Conservation (phyloP, 1,284 basidiomycete genomes). For the Jaminaea rosea region DNA sequence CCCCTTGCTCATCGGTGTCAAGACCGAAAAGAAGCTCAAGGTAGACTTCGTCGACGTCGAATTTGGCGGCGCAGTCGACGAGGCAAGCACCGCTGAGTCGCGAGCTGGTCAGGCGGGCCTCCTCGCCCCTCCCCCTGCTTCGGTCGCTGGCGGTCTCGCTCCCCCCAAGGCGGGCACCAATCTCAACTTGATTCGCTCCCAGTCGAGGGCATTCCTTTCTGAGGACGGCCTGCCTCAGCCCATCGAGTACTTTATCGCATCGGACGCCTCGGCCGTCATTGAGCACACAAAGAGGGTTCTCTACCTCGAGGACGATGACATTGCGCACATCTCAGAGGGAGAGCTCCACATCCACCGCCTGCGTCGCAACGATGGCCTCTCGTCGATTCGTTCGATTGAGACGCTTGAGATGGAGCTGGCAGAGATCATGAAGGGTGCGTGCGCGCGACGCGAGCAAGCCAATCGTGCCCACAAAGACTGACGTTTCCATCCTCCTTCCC, state of each 20-base stretch:
- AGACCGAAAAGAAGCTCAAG: slow-evolving; percentile 99
- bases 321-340: slow-evolving; percentile 92
- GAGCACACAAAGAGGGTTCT: slow-evolving; percentile 99
- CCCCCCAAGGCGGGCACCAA: slow-evolving; percentile 24
- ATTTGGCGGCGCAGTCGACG: slow-evolving; percentile 32
- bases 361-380: slow-evolving; percentile 68
- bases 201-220: slow-evolving; percentile 95
- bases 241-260: slow-evolving; percentile 99
- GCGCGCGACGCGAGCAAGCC: too few species aligned
- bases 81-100: slow-evolving; percentile 19
- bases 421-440: slow-evolving; percentile 99
- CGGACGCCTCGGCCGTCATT: slow-evolving; percentile 89
- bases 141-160: slow-evolving; percentile 39
- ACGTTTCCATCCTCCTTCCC: too few species aligned
- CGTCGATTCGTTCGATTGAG: slow-evolving; percentile 87
- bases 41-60: slow-evolving; percentile 99
- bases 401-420: slow-evolving; percentile 97
- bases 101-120: slow-evolving; percentile 43
- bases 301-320: slow-evolving; percentile 98
- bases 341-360: slow-evolving; percentile 97
- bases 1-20: slow-evolving; percentile 92
- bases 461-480: too few species aligned
- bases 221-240: slow-evolving; percentile 97
- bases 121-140: slow-evolving; percentile 62
- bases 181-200: slow-evolving; percentile 77